Conservation (phyloP, 2,329 filamentous ascomycete species). For the Hypomyces perniciosus region DNA sequence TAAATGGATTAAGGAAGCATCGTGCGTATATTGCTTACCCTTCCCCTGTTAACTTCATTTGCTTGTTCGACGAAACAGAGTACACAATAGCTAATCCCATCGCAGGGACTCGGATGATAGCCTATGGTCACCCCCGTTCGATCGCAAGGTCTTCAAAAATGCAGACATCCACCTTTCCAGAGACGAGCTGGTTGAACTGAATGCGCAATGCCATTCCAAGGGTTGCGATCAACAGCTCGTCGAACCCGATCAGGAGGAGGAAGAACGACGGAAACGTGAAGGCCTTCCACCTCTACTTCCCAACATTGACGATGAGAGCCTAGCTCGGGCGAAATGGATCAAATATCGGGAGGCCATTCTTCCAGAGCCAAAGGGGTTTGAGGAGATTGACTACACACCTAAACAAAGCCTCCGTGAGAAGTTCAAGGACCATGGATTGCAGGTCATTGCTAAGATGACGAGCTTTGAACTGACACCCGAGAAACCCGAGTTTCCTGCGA, state of each 20-base stretch:
- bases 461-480: conserved; percentile 49
- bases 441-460: conserved; percentile 55
- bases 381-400: conserved; percentile 7
- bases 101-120: neutral
- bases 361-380: conserved; percentile 16
- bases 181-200: neutral
- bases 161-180: neutral
- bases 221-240: neutral
- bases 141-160: neutral
- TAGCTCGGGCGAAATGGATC: conserved; percentile 11
- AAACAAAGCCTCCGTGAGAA: conserved; percentile 14
- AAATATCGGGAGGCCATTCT: conserved; percentile 13
- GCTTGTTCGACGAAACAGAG: neutral
- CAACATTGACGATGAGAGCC: neutral
- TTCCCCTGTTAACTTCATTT: neutral
- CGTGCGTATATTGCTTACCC: neutral
- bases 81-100: neutral
- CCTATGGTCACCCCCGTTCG: neutral
- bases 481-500: conserved; percentile 41
- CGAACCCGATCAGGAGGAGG: neutral
- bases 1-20: neutral
- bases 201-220: neutral
- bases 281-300: neutral
- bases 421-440: conserved; percentile 36
- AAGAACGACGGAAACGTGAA: neutral